phyloP scores from a whole-genome alignment of 2,329 filamentous ascomycete species.

The Fusarium guadeloupense region DNA sequence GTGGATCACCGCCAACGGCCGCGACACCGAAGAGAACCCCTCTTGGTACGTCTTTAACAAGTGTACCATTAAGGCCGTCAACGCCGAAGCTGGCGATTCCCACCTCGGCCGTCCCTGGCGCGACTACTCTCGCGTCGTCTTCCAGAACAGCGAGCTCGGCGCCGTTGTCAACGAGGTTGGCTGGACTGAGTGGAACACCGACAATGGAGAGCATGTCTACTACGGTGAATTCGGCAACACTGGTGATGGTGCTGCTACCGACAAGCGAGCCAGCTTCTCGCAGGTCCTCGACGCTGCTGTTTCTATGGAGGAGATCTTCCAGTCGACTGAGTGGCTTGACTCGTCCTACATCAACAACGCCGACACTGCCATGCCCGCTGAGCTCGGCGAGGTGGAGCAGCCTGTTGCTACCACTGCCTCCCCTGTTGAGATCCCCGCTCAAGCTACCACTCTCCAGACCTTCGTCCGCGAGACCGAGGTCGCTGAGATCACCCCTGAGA shows the following conservation, averaged over 20 bases:
- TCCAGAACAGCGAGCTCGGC: constrained; percentile 59
- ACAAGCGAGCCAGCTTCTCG: constrained; percentile 59
- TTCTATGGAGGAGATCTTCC: constrained; percentile 11
- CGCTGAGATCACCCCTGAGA: neutral
- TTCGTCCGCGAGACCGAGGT: neutral
- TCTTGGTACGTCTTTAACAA: constrained; percentile 58
- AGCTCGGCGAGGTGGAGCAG: neutral
- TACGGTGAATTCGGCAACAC: constrained; percentile 68
- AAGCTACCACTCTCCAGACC: constrained; percentile 9
- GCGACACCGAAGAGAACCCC: constrained; percentile 47
- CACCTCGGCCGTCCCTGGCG: constrained; percentile 60
- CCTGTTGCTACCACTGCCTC: neutral
- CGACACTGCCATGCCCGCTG: too few species aligned
- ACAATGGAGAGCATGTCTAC: constrained; percentile 60
- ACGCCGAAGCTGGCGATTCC: constrained; percentile 45
- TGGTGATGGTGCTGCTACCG: constrained; percentile 61
- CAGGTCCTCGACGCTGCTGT: constrained; percentile 42
- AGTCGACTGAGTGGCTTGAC: constrained; percentile 25
- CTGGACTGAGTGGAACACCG: constrained; percentile 63
- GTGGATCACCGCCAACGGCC: constrained; percentile 55
- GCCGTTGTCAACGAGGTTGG: constrained; percentile 52
- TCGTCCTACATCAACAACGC: constrained; percentile 5
- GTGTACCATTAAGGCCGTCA: constrained; percentile 47
- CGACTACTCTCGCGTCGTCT: constrained; percentile 57
- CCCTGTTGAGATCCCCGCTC: too few species aligned